phyloP scores from a whole-genome alignment of 2,329 filamentous ascomycete genomes.

The Monosporascus sp. region DNA sequence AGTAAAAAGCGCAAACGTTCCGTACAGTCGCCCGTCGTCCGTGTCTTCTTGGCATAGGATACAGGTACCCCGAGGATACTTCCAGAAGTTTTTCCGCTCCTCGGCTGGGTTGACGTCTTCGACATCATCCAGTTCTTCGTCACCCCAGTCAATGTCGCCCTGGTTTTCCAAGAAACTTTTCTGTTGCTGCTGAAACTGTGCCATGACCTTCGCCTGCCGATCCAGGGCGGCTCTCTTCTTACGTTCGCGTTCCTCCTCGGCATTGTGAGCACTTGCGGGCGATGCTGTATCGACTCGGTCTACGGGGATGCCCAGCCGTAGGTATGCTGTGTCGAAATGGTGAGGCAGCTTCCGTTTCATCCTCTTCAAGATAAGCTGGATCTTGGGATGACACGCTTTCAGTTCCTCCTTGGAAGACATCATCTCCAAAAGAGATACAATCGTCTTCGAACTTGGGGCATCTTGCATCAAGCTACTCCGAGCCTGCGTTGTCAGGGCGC shows the following conservation, averaged over 20 bases:
- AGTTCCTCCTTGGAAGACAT: constrained; percentile 66
- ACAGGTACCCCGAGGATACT: constrained; percentile 88
- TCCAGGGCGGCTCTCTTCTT: constrained; percentile 90
- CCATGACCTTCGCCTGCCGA: constrained; percentile 91
- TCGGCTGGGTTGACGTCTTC: constrained; percentile 53
- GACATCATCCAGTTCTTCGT: constrained; percentile 72
- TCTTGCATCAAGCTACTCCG: constrained; percentile 57
- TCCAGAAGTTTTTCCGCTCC: constrained; percentile 71
- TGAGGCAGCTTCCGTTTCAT: constrained; percentile 78
- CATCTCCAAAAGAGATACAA: constrained; percentile 58
- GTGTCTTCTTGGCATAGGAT: constrained; percentile 96
- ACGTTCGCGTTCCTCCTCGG: constrained; percentile 68
- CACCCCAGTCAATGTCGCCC: constrained; percentile 81
- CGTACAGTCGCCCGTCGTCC: constrained; percentile 81
- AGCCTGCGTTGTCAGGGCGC: constrained; percentile 61
- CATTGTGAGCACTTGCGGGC: constrained; percentile 61
- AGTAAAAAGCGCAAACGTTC: constrained; percentile 85
- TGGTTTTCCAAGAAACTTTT: constrained; percentile 91
- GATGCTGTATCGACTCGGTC: constrained; percentile 79
- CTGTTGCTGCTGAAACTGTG: constrained; percentile 95
- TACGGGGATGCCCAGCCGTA: constrained; percentile 58
- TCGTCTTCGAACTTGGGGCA: constrained; percentile 53
- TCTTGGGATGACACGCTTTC: constrained; percentile 78
- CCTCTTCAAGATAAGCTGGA: constrained; percentile 73
- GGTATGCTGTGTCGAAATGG: constrained; percentile 65